phyloP scores from a whole-genome alignment of 208 protist species.

The Acanthamoeba lenticulata region DNA sequence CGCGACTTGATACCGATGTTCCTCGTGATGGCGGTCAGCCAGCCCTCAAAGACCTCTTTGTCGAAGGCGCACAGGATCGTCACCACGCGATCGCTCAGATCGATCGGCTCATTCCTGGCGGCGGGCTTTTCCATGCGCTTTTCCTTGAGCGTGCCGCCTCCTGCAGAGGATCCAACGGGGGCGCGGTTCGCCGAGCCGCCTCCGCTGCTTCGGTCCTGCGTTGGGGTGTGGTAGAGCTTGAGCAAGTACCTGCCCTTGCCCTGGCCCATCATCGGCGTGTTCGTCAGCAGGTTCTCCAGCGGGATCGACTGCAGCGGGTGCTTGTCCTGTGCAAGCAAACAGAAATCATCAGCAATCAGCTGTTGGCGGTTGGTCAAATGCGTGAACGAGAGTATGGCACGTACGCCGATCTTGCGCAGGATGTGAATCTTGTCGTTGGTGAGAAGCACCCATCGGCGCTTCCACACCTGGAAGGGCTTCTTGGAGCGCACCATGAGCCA shows the following conservation, averaged over 20 bases:
- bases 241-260: conserved; percentile 21
- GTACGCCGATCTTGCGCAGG: conserved; percentile 26
- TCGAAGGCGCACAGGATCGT: neutral
- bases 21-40: neutral
- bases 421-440: conserved; percentile 37
- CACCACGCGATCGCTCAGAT: neutral
- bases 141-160: neutral
- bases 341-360: too few species aligned
- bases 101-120: neutral
- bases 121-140: neutral
- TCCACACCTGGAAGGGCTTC: conserved; percentile 20
- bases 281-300: conserved; percentile 11
- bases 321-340: neutral
- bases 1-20: conserved; percentile 27
- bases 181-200: neutral
- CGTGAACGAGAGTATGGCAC: neutral
- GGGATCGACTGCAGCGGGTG: neutral
- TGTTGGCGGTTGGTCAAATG: too few species aligned
- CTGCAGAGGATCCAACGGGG: neutral
- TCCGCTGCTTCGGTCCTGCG: neutral
- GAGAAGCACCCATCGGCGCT: conserved; percentile 15
- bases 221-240: neutral
- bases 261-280: neutral
- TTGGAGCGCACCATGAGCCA: conserved; percentile 15
- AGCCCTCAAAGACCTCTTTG: neutral